Conservation (phyloP, 2,329 filamentous ascomycete species). For the Dothiorella sarmentorum region DNA sequence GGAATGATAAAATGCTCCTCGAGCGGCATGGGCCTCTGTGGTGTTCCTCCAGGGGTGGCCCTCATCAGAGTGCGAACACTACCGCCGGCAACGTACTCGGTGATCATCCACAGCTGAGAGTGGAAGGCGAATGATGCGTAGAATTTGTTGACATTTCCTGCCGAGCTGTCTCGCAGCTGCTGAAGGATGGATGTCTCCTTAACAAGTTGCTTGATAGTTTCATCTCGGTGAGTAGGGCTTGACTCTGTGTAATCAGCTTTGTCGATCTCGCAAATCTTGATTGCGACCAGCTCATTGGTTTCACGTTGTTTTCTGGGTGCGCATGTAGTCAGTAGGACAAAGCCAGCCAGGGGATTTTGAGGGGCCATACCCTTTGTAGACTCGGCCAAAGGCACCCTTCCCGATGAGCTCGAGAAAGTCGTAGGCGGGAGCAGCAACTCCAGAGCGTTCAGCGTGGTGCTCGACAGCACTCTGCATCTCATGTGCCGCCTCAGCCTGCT, state of each 20-base stretch:
- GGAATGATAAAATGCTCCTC: slow-evolving; percentile 62
- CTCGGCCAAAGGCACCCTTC: slow-evolving; percentile 70
- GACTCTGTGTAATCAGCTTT: slow-evolving; percentile 58
- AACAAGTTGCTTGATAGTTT: slow-evolving; percentile 41
- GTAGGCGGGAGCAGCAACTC: slow-evolving; percentile 62
- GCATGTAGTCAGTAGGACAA: slow-evolving; percentile 22
- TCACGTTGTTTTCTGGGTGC: slow-evolving; percentile 38
- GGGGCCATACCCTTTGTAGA: slow-evolving; percentile 60
- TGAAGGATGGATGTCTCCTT: slow-evolving; percentile 65
- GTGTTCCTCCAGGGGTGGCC: background rate
- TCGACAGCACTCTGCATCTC: slow-evolving; percentile 65
- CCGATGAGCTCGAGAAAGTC: slow-evolving; percentile 70
- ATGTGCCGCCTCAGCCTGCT: slow-evolving; percentile 65
- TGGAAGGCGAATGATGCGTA: slow-evolving; percentile 75
- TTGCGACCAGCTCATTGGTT: slow-evolving; percentile 58
- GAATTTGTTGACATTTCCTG: slow-evolving; percentile 81
- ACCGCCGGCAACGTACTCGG: slow-evolving; percentile 80
- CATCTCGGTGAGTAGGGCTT: slow-evolving; percentile 21
- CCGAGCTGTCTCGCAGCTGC: slow-evolving; percentile 68
- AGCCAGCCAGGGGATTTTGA: slow-evolving; percentile 18
- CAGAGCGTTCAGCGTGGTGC: slow-evolving; percentile 58
- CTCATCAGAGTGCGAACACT: slow-evolving; percentile 66
- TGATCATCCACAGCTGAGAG: slow-evolving; percentile 82
- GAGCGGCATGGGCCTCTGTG: slow-evolving; percentile 42
- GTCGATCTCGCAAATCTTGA: slow-evolving; percentile 84